These are phyloP conservation scores for Diaporthe nobilis DNA, from an alignment of 2,329 filamentous ascomycete species.

Conservation along the genomic window DNA sequence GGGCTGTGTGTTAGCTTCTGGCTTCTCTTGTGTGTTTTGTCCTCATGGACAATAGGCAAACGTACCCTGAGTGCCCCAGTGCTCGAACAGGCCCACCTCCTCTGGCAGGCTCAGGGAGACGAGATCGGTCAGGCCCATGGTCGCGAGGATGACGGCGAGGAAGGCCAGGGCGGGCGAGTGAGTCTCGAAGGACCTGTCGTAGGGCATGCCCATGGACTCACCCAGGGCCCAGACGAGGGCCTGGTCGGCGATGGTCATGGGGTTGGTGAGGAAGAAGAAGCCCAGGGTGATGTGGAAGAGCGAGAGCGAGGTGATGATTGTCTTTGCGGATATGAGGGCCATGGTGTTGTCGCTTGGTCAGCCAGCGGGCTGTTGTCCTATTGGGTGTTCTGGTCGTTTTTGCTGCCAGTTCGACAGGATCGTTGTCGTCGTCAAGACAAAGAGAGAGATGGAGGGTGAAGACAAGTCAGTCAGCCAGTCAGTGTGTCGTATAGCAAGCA, in stretches of 20 bases:
- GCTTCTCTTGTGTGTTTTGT: neutral
- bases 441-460: too few species aligned
- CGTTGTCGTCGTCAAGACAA: neutral
- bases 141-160: conserved; percentile 75
- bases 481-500: neutral
- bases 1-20: conserved; percentile 45
- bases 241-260: conserved; percentile 81
- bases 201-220: conserved; percentile 84
- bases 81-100: conserved; percentile 72
- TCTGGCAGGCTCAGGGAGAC: conserved; percentile 78
- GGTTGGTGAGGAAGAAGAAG: conserved; percentile 85
- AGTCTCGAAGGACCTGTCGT: conserved; percentile 76
- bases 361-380: neutral
- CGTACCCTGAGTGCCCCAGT: conserved; percentile 77
- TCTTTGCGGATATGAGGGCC: conserved; percentile 84
- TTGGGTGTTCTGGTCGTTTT: neutral
- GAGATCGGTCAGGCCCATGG: conserved; percentile 74
- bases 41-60: conserved; percentile 19
- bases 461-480: too few species aligned
- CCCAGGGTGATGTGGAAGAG: conserved; percentile 88
- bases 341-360: conserved; percentile 63
- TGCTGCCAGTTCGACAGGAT: neutral
- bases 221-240: conserved; percentile 85
- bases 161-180: conserved; percentile 81
- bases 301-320: conserved; percentile 84